phyloP scores from a whole-genome alignment of 805 yeast genomes.

The Torulaspora quercuum region DNA sequence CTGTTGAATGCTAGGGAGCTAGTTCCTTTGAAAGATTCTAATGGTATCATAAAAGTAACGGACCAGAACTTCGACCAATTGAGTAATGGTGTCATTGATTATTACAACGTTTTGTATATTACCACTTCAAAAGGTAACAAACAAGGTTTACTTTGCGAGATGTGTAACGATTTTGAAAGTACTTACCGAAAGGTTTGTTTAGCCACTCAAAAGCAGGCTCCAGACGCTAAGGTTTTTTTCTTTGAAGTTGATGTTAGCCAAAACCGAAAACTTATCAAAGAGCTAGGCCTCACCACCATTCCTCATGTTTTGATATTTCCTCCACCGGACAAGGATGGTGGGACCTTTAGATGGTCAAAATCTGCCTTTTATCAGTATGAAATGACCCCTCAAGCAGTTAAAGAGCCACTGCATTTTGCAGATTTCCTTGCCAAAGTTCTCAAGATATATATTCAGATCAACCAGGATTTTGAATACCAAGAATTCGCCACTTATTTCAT shows the following conservation, averaged over 20 bases:
- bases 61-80: slow-evolving; percentile 41
- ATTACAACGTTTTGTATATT: slow-evolving; percentile 49
- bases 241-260: slow-evolving; percentile 48
- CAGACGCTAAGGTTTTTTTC: slow-evolving; percentile 43
- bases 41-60: slow-evolving; percentile 43
- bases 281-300: slow-evolving; percentile 46
- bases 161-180: slow-evolving; percentile 46
- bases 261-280: slow-evolving; percentile 42
- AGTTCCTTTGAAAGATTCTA: slow-evolving; percentile 22
- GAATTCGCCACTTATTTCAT: slow-evolving; percentile 47
- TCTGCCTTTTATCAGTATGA: slow-evolving; percentile 39
- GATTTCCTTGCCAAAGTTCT: slow-evolving; percentile 48
- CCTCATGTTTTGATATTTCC: slow-evolving; percentile 73
- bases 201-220: slow-evolving; percentile 45
- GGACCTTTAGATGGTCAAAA: slow-evolving; percentile 28
- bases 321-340: slow-evolving; percentile 35
- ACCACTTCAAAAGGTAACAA: slow-evolving; percentile 47
- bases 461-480: slow-evolving; percentile 42
- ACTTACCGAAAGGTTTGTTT: slow-evolving; percentile 42
- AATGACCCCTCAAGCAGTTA: slow-evolving; percentile 29
- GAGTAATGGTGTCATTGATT: slow-evolving; percentile 49
- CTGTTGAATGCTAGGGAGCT: slow-evolving; percentile 14
- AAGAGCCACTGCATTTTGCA: slow-evolving; percentile 49
- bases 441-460: slow-evolving; percentile 43
- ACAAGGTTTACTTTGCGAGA: slow-evolving; percentile 40